Evolutionary conservation across 2,329 filamentous ascomycete genomes (phyloP).

Genomic region (Apiospora sp.): DNA sequence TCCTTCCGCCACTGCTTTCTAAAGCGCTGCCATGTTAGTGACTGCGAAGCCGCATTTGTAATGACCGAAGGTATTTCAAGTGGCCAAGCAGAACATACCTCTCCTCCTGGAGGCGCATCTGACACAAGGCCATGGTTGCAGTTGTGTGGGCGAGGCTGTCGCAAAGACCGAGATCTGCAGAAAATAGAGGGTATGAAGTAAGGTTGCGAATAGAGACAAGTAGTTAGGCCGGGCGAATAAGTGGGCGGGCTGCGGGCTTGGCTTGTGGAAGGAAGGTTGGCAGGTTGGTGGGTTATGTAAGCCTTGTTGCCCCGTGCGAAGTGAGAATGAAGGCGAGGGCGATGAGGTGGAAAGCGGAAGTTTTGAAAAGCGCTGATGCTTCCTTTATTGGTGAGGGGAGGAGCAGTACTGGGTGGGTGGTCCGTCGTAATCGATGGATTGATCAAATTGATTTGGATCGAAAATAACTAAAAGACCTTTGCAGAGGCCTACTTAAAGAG

Average conservation of each 20-base stretch:
- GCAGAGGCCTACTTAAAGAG: too few relatives aligned
- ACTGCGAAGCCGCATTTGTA: not conserved
- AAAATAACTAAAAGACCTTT: not conserved
- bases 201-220: conserved; percentile 21
- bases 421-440: not conserved
- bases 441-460: not conserved
- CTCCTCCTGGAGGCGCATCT: conserved; percentile 88
- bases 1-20: conserved; percentile 98
- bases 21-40: conserved; percentile 26
- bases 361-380: not conserved
- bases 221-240: not conserved
- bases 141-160: conserved; percentile 2
- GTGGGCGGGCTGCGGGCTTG: not conserved
- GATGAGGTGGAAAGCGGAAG: not conserved
- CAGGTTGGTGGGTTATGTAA: not conserved
- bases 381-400: not conserved
- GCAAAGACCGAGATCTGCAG: conserved; percentile 9
- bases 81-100: conserved; percentile 61
- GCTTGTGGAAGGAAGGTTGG: not conserved
- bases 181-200: not conserved
- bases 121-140: conserved; percentile 64
- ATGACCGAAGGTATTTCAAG: conserved; percentile 25
- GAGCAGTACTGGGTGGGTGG: not conserved
- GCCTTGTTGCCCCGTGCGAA: not conserved
- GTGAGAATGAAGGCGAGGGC: not conserved